Conservation (phyloP, 805 yeast genomes). For the Lipomyces kockii region DNA sequence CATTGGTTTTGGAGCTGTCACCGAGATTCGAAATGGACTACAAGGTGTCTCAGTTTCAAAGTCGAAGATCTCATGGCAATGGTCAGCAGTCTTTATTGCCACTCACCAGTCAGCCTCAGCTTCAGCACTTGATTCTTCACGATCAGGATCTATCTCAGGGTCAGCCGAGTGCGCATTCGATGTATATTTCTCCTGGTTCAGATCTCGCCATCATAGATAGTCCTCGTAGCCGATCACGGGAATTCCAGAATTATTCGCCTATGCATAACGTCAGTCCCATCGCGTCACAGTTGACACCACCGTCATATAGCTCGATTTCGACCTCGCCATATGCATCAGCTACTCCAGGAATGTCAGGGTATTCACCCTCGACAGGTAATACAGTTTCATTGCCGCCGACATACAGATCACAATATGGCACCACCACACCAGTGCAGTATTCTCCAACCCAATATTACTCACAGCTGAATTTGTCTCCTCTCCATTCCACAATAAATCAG, state of each 20-base stretch:
- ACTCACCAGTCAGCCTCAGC: slow-evolving; percentile 8
- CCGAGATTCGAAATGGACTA: slow-evolving; percentile 17
- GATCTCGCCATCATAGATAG: slow-evolving; percentile 17
- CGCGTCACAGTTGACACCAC: slow-evolving; percentile 17
- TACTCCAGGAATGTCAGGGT: slow-evolving; percentile 7
- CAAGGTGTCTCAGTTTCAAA: slow-evolving; percentile 20
- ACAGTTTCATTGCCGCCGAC: slow-evolving; percentile 11
- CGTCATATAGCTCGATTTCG: slow-evolving; percentile 7
- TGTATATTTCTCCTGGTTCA: slow-evolving; percentile 14
- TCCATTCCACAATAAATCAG: slow-evolving; percentile 13
- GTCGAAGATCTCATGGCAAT: slow-evolving; percentile 19
- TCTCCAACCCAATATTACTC: slow-evolving; percentile 15
- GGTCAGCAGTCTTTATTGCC: slow-evolving; percentile 1
- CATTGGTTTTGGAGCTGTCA: background rate
- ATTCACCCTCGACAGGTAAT: slow-evolving; percentile 4
- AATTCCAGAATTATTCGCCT: slow-evolving; percentile 25
- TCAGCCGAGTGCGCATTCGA: slow-evolving; percentile 16
- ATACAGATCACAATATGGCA: slow-evolving; percentile 22
- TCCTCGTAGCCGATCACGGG: slow-evolving; percentile 24
- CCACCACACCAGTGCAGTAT: slow-evolving; percentile 30
- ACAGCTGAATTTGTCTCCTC: slow-evolving; percentile 20
- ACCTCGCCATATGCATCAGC: slow-evolving; percentile 16
- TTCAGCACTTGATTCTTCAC: slow-evolving; percentile 8
- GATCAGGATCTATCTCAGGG: slow-evolving; percentile 6
- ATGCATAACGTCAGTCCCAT: slow-evolving; percentile 17